Conservation (phyloP, 2,329 filamentous ascomycete genomes). For the Arthrocladium fulminans region DNA sequence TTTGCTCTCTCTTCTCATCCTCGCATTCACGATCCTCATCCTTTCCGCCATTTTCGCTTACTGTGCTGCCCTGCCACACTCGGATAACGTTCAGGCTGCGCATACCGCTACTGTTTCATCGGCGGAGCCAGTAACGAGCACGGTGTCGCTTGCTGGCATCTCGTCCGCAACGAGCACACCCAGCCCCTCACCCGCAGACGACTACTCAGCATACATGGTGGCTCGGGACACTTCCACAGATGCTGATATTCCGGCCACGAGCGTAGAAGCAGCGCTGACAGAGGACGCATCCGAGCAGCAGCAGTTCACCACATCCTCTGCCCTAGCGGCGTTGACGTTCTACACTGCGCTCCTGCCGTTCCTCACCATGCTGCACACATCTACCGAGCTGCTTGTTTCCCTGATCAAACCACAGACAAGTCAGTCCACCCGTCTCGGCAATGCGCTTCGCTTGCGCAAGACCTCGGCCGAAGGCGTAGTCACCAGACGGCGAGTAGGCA, state of each 20-base stretch:
- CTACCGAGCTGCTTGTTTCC: constrained; percentile 15
- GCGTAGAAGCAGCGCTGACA: neutral
- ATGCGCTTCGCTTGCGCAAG: constrained; percentile 4
- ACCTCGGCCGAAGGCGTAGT: neutral
- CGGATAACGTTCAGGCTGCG: constrained; percentile 11
- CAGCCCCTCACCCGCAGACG: neutral
- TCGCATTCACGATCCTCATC: constrained; percentile 20
- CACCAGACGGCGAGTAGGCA: constrained; percentile 19
- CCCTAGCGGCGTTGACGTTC: constrained; percentile 15
- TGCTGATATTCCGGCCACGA: neutral
- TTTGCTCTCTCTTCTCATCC: constrained; percentile 15
- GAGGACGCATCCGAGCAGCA: neutral
- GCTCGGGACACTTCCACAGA: neutral
- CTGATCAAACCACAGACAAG: constrained; percentile 1
- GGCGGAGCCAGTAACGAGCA: constrained; percentile 10
- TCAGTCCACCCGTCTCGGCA: neutral
- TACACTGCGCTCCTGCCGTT: constrained; percentile 17
- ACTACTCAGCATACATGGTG: neutral
- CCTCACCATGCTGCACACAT: constrained; percentile 13
- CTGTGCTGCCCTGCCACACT: constrained; percentile 21
- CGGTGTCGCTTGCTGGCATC: neutral
- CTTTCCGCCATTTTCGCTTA: constrained; percentile 21
- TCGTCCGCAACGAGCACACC: neutral
- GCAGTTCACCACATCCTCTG: neutral
- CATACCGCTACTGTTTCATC: constrained; percentile 12